Evolutionary conservation across 805 yeast species (phyloP), one percentile per base, ranked within the genome.

Genomic region (Lachancea mirantina): DNA sequence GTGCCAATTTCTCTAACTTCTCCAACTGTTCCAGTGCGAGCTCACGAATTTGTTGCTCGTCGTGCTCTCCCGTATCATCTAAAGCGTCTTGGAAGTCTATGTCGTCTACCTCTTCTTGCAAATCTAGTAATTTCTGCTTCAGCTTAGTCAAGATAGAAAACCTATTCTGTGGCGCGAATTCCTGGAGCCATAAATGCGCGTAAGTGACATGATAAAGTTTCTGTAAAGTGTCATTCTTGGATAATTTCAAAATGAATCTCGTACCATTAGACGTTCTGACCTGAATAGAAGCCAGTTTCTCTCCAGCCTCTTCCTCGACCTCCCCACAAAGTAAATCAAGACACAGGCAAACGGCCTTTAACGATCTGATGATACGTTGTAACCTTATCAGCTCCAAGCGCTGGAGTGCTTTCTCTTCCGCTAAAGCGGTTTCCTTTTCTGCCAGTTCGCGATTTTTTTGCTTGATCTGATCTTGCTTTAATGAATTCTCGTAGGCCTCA

Each of bases 401-500:
- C n/a, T n/a, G n/a, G n/a, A n/a, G n/a, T 21, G 32, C 28, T 15
- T 37, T 25, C 20, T 46, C 36, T 7, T 16, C 20, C 9, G 14
- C 11, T n/a, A 10, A 5, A 10, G 16, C 23, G 9, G 36, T 21
- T 14, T 23, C 40, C 21, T 45, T 38, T 19, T 40, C 39, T 14
- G 41, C 46, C 15, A 43, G 43, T 28, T 57, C 50, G 41, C 66
- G 70, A 39, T 69, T 62, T 23, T 64, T 56, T 47, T 70, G 71
- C 46, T 78, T 76, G 25, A 65, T 43, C 42, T 62, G 66, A 55
- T 83, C 92, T 28, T 61, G 64, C 21, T 67, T 58, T 31, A 82
- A 57, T 0, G 85, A 75, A 39, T 67, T 70, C 42, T 74, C 68
- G 47, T 75, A 83, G 13, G 84, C 84, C 30, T 63, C 59, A 43